These are phyloP conservation scores for Striga asiatica DNA, from an alignment of 257 asterid genomes.

Conservation along the genomic window DNA sequence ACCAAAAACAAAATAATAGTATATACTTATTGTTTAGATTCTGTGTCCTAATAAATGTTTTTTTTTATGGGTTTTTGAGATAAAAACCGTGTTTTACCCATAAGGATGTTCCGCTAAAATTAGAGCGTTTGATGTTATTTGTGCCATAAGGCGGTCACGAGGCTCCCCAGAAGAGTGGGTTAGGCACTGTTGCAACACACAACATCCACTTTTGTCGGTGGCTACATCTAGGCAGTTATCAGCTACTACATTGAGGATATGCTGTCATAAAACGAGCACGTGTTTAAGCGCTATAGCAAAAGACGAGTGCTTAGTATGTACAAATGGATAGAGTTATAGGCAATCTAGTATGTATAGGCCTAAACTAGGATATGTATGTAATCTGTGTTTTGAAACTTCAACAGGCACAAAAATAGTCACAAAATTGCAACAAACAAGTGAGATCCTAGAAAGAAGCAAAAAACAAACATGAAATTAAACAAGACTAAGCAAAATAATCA, in stretches of 20 bases:
- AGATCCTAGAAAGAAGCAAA: not conserved
- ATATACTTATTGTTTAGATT: too few relatives aligned
- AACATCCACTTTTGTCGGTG: constrained; percentile 50
- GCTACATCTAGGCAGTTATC: constrained; percentile 49
- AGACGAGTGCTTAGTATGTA: too few relatives aligned
- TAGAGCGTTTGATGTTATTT: constrained; percentile 29
- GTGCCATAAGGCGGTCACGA: constrained; percentile 26
- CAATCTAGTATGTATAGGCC: too few relatives aligned
- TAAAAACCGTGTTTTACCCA: constrained; percentile 22
- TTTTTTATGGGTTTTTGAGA: too few relatives aligned
- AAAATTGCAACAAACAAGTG: not conserved
- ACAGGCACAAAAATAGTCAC: too few relatives aligned
- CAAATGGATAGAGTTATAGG: too few relatives aligned
- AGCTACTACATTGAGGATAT: constrained; percentile 33
- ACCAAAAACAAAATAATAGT: not conserved
- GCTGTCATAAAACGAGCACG: constrained; percentile 30
- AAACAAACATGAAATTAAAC: not conserved
- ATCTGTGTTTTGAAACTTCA: too few relatives aligned
- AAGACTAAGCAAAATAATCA: not conserved
- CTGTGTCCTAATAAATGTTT: too few relatives aligned
- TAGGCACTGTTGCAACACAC: constrained; percentile 46
- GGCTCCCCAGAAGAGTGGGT: constrained; percentile 26
- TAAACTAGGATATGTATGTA: too few relatives aligned
- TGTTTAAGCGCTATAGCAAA: too few relatives aligned
- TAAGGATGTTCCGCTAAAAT: constrained; percentile 35